Evolutionary conservation across 169 alveolate species (phyloP).

Genomic region (Ichthyophthirius multifiliis): DNA sequence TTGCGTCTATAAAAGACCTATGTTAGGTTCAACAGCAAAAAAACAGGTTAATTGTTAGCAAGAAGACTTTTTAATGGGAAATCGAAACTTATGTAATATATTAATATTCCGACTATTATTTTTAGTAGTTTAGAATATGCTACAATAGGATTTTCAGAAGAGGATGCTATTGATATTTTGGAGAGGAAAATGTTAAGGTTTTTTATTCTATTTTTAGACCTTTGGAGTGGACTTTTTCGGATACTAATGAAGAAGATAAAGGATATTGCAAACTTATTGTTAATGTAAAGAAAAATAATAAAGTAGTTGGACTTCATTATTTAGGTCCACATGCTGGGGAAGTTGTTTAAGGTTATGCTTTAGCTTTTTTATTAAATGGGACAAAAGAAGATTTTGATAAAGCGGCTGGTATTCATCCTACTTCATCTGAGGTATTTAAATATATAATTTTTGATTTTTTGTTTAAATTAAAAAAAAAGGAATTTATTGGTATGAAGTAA

Average conservation of each 20-base stretch:
- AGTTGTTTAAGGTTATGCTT: conserved; percentile 90
- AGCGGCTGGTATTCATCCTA: conserved; percentile 7
- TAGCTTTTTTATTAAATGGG: conserved; percentile 88
- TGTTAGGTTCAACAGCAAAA: conserved; percentile 95
- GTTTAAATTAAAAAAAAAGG: too few relatives aligned
- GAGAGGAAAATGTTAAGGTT: conserved; percentile 82
- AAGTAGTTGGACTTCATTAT: conserved; percentile 86
- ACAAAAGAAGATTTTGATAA: conserved; percentile 84
- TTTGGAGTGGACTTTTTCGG: conserved; percentile 47
- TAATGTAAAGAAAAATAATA: conserved; percentile 65
- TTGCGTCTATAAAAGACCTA: conserved; percentile 58
- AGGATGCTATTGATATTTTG: conserved; percentile 52
- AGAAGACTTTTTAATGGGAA: conserved; percentile 84
- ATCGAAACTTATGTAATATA: conserved; percentile 67
- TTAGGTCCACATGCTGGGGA: conserved; percentile 89
- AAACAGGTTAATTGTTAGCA: conserved; percentile 92
- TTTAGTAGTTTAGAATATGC: conserved; percentile 92
- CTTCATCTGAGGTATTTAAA: conserved; percentile 7
- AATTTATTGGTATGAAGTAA: too few relatives aligned
- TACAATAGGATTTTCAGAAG: conserved; percentile 90
- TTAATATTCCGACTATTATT: conserved; percentile 88
- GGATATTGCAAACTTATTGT: conserved; percentile 76
- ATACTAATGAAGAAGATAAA: conserved; percentile 62
- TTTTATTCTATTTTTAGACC: conserved; percentile 51
- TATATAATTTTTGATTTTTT: too few relatives aligned